phyloP scores from a whole-genome alignment of 1,284 basidiomycete genomes.

The Fomitopsis pinicola region DNA sequence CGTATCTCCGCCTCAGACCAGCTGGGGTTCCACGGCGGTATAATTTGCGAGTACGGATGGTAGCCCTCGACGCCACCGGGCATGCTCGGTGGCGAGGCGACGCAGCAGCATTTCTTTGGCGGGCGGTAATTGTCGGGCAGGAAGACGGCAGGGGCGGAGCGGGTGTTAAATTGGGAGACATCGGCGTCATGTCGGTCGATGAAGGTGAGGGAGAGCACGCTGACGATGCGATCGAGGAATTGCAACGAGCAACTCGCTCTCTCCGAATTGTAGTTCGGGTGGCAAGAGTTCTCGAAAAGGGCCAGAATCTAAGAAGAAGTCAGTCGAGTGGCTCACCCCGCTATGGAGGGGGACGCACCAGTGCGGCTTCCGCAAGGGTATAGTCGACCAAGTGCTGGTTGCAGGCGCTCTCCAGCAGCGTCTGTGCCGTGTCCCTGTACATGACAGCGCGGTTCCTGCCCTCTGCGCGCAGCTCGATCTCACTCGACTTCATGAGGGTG shows the following conservation, averaged over 20 bases:
- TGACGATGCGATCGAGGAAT: constrained; percentile 61
- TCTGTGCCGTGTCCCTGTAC: constrained; percentile 52
- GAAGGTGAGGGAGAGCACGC: constrained; percentile 46
- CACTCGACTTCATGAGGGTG: constrained; percentile 69
- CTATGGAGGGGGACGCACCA: constrained; percentile 40
- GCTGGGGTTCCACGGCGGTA: constrained; percentile 54
- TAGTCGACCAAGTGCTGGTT: constrained; percentile 51
- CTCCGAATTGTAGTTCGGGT: constrained; percentile 55
- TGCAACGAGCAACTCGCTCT: constrained; percentile 50
- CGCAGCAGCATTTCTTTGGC: constrained; percentile 46
- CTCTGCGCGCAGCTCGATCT: constrained; percentile 46
- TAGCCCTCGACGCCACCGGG: constrained; percentile 32
- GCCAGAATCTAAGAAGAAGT: constrained; percentile 51
- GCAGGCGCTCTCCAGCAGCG: constrained; percentile 48
- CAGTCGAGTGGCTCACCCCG: neutral
- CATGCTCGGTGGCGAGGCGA: constrained; percentile 34
- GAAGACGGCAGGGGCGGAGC: constrained; percentile 44
- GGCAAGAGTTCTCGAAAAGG: constrained; percentile 69
- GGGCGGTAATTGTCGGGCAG: constrained; percentile 23
- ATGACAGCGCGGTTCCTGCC: constrained; percentile 50
- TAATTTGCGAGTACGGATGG: constrained; percentile 42
- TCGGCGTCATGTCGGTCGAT: constrained; percentile 54
- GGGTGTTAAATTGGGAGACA: constrained; percentile 44
- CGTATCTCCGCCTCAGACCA: constrained; percentile 52
- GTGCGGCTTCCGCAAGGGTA: constrained; percentile 66